Evolutionary conservation across 176 grass and related monocot genomes (phyloP), one percentile per base, ranked within the genome.

Genomic region (Raddia distichophylla): DNA sequence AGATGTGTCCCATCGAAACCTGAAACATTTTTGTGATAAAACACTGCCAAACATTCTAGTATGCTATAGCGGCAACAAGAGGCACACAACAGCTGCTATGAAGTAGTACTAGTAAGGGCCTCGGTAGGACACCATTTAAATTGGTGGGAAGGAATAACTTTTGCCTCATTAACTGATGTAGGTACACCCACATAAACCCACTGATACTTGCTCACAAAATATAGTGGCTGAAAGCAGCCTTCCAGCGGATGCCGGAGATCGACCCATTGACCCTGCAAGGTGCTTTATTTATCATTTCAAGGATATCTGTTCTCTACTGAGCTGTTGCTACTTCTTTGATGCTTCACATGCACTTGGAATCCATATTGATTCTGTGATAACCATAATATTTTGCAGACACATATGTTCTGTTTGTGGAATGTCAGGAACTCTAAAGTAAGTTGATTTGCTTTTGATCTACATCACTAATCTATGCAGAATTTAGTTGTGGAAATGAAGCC

Each of bases 371-470:
- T 81, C n/a, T 64, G 17, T 65, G 32, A 32, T 70, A 50, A 71
- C 64, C 48, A 45, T 82, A 60, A 20, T 74, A 71, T 74, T 71
- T 80, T 80, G 18, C 83, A 89, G 83, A 42, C 87, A 89, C 80
- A 73, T 76, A 47, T 97, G 91, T 56, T 13, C 73, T 89, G 53
- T 68, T 73, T 97, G 91, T 86, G 67, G 62, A 67, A 17, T 18
- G 70, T 83, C 90, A 80, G 89, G 88, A 87, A 62, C 65, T 80
- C 82, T 92, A 17, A 75, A 90, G 94, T 94, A 73, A 80, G 94
- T 90, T 3, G 11, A 49, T 49, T 78, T 35, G 54, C 52, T 68
- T 56, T 86, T 60, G 48, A 71, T 81, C 51, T 48, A 47, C 19
- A 70, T 47, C 19, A 80, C 51, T 32, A 55, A 43, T 46, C 15